Base-by-base conservation (phyloP, 1,284 basidiomycete species). In the Sporisorium reilianum region DNA sequence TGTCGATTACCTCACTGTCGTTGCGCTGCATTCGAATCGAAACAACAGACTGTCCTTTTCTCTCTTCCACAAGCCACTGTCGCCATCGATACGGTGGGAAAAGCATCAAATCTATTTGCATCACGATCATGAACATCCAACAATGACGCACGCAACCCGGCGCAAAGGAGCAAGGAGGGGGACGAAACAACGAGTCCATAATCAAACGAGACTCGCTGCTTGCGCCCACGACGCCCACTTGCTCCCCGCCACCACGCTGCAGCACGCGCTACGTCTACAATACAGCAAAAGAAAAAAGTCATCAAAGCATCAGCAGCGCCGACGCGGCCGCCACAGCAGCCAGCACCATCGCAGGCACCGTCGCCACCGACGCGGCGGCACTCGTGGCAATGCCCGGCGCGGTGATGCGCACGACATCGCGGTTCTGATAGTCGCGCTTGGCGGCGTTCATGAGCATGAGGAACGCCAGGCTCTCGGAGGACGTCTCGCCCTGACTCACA, bases 401-500 rank as follows among this genome's bases (percentile, higher is more conserved):
- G 8, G 45, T 61, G 65, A 74, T 65, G 16, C 56, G 40, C 9
- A 74, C 65, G 5, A 69, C 66, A n/a, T 69, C 62, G 3, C 45
- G 55, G 45, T 69, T 74, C 56, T 55, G 58, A 48, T 77, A 77
- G 51, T 84, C 81, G 26, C 82, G 62, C 48, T 80, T 70, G 2
- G 82, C 82, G 1, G 81, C 75, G 16, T 59, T 58, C 59, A 83
- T 74, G 26, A 84, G 56, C 60, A 82, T 64, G 48, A 79, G 30
- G 55, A 83, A 83, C 6, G 80, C 64, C 7, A 84, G 68, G 26
- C 61, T 64, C 59, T 84, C 82, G 7, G 79, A 60, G 5, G 76
- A 79, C 5, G 77, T 80, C 12, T 73, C 59, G 3, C 73, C 77
- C 23, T 68, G 63, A 11, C 45, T 42, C n/a, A 50, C 64, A 32